Evolutionary conservation across 2,329 filamentous ascomycete species (phyloP).

Genomic region (Capronia coronata): DNA sequence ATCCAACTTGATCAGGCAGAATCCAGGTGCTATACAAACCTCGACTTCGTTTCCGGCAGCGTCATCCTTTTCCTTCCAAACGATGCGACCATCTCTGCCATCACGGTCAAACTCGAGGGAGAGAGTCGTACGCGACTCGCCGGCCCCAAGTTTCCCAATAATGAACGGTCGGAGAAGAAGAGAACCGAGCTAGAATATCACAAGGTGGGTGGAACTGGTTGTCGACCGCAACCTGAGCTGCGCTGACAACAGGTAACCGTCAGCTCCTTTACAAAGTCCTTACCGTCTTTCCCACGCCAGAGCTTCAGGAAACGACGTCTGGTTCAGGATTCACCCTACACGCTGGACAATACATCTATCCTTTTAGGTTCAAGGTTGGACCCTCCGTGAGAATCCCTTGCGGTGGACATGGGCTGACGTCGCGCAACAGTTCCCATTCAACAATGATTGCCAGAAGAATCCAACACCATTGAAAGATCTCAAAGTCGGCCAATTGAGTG

Average conservation of each 20-base stretch:
- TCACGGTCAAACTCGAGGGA: slow-evolving; percentile 46
- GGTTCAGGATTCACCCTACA: slow-evolving; percentile 41
- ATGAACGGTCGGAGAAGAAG: slow-evolving; percentile 43
- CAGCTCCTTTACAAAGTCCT: slow-evolving; percentile 45
- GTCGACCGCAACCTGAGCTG: background rate
- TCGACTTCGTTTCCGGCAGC: slow-evolving; percentile 43
- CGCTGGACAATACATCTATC: slow-evolving; percentile 43
- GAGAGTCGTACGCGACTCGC: slow-evolving; percentile 44
- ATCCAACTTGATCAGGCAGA: slow-evolving; percentile 41
- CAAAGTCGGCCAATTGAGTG: slow-evolving; percentile 40
- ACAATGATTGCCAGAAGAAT: slow-evolving; percentile 43
- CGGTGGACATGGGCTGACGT: slow-evolving; percentile 3
- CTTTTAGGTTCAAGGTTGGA: slow-evolving; percentile 45
- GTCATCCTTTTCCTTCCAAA: slow-evolving; percentile 39
- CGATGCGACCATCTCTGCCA: slow-evolving; percentile 41
- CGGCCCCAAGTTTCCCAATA: slow-evolving; percentile 36
- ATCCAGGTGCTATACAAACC: slow-evolving; percentile 42
- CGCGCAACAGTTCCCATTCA: slow-evolving; percentile 42
- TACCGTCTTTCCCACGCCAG: slow-evolving; percentile 42
- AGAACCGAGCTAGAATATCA: slow-evolving; percentile 45
- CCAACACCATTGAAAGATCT: slow-evolving; percentile 43
- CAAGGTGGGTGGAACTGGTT: slow-evolving; percentile 36
- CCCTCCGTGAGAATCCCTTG: background rate
- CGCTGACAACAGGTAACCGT: slow-evolving; percentile 10
- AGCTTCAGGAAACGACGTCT: slow-evolving; percentile 34